Evolutionary conservation across 192 early-diverging fungal species (phyloP).

Genomic region (Umbelopsis ramanniana): DNA sequence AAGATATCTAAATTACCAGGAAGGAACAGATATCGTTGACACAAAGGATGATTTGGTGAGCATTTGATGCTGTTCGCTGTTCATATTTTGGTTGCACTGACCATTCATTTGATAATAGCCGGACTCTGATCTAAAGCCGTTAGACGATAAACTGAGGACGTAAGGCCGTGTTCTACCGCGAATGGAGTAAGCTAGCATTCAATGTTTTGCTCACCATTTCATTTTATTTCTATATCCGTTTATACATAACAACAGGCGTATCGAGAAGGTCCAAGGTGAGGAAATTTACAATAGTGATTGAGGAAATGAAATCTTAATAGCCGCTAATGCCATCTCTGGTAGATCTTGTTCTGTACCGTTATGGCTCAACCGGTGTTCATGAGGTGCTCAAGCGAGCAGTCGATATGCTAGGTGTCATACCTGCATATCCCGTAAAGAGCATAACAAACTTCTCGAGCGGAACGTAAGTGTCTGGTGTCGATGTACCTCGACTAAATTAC

Average conservation of each 20-base stretch:
- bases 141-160: slow-evolving; percentile 60
- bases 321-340: not conserved
- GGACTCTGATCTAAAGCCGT: slow-evolving; percentile 49
- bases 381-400: slow-evolving; percentile 69
- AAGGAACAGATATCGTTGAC: slow-evolving; percentile 61
- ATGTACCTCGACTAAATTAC: not conserved
- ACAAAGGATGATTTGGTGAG: slow-evolving; percentile 51
- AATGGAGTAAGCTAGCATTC: too few relatives aligned
- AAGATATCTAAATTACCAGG: slow-evolving; percentile 53
- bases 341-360: slow-evolving; percentile 83
- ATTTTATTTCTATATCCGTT: too few relatives aligned
- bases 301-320: slow-evolving; percentile 9
- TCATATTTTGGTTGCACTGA: not conserved
- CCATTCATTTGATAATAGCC: slow-evolving; percentile 27
- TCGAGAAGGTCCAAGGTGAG: slow-evolving; percentile 59
- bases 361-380: slow-evolving; percentile 82
- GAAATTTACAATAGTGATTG: too few relatives aligned
- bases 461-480: slow-evolving; percentile 30
- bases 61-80: not conserved
- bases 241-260: slow-evolving; percentile 33
- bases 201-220: not conserved
- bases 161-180: slow-evolving; percentile 3
- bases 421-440: slow-evolving; percentile 79
- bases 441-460: slow-evolving; percentile 65
- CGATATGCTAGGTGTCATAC: slow-evolving; percentile 66